Evolutionary conservation across 1,139 yeast genomes (phyloP).

Genomic region (Taphrina flavorubra): DNA sequence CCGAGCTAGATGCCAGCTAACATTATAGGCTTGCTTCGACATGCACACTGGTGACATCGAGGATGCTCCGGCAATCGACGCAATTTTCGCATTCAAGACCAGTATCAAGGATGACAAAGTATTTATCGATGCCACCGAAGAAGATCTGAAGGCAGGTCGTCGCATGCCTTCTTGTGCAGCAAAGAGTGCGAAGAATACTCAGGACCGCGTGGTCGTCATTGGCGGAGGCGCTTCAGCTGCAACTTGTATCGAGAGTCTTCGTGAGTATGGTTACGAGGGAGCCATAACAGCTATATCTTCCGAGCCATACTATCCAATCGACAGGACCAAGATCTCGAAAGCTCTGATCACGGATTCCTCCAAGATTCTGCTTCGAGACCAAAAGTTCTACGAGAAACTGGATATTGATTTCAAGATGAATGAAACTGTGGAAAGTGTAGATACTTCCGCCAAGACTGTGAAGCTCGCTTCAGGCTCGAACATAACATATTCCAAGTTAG

Average conservation of each 20-base stretch:
- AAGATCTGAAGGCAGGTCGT: slow-evolving; percentile 28
- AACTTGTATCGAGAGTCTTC: slow-evolving; percentile 40
- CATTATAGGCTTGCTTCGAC: slow-evolving; percentile 40
- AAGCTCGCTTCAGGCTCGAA: slow-evolving; percentile 23
- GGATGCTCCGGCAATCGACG: slow-evolving; percentile 44
- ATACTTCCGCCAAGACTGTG: slow-evolving; percentile 36
- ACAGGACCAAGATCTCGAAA: slow-evolving; percentile 44
- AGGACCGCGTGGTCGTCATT: slow-evolving; percentile 37
- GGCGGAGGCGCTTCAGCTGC: slow-evolving; percentile 44
- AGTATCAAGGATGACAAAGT: slow-evolving; percentile 39
- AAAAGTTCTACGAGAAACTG: slow-evolving; percentile 41
- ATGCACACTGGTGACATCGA: slow-evolving; percentile 43
- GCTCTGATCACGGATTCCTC: slow-evolving; percentile 42
- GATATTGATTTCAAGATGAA: slow-evolving; percentile 39
- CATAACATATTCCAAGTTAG: slow-evolving; percentile 38
- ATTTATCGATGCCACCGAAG: slow-evolving; percentile 41
- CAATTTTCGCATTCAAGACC: slow-evolving; percentile 38
- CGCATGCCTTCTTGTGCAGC: slow-evolving; percentile 30
- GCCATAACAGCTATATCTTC: slow-evolving; percentile 41
- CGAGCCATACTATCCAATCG: slow-evolving; percentile 42
- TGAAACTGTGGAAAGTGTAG: slow-evolving; percentile 41
- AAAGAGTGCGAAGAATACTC: slow-evolving; percentile 26
- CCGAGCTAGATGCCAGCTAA: not conserved
- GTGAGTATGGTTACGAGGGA: slow-evolving; percentile 41
- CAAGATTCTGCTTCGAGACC: slow-evolving; percentile 41